Evolutionary conservation across 257 asterid species (phyloP).

Genomic region (Nicotiana tomentosiformis): DNA sequence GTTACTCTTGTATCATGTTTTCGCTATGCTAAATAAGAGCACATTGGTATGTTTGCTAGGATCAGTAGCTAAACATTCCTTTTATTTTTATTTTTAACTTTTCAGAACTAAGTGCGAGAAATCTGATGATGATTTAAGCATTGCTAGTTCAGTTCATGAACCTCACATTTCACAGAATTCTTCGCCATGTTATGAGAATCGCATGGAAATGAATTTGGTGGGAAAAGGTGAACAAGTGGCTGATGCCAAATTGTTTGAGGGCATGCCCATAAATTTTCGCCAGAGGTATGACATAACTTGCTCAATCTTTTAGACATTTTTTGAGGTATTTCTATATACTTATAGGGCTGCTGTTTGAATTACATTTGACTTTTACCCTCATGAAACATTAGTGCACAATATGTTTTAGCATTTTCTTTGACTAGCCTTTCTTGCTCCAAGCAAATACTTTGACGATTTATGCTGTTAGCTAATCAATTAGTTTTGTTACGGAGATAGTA

Average conservation of each 20-base stretch:
- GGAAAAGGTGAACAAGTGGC: conserved; percentile 41
- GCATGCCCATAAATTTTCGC: conserved; percentile 24
- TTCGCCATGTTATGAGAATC: conserved; percentile 35
- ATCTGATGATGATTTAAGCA: conserved; percentile 47
- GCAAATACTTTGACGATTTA: not conserved
- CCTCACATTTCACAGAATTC: conserved; percentile 22
- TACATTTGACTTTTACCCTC: not conserved
- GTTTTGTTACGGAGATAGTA: not conserved
- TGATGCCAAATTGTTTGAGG: conserved; percentile 46
- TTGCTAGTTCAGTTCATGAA: conserved; percentile 33
- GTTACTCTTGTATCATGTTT: not conserved
- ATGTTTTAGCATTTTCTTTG: not conserved
- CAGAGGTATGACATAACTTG: conserved; percentile 36
- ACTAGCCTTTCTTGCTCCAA: conserved; percentile 2
- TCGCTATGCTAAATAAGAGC: not conserved
- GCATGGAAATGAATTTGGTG: conserved; percentile 31
- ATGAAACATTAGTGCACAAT: not conserved
- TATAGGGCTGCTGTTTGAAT: not conserved
- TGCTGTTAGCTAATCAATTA: not conserved
- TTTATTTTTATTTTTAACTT: conserved; percentile 11
- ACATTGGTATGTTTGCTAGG: conserved; percentile 10
- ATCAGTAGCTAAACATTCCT: not conserved
- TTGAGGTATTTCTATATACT: not conserved
- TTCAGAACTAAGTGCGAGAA: conserved; percentile 54
- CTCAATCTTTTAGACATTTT: conserved; percentile 4